phyloP scores from a whole-genome alignment of 2,329 filamentous ascomycete species.

The Microsporum canis region DNA sequence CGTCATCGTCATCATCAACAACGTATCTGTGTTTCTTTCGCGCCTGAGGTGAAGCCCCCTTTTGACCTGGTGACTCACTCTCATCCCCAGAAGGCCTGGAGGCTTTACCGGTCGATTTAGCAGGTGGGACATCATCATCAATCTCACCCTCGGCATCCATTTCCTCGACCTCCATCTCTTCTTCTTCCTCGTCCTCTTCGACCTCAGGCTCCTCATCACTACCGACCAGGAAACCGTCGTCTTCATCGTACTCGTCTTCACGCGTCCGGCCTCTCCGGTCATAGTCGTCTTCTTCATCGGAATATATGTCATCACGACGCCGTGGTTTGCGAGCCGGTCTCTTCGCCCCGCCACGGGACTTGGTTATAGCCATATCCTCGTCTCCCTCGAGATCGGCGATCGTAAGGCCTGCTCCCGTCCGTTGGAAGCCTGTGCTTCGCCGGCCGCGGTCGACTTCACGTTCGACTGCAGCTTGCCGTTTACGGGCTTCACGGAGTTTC shows the following conservation, averaged over 20 bases:
- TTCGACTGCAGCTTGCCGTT: slow-evolving; percentile 44
- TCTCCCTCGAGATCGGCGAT: slow-evolving; percentile 50
- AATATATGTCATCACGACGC: slow-evolving; percentile 39
- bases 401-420: slow-evolving; percentile 42
- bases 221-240: slow-evolving; percentile 61
- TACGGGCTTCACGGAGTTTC: slow-evolving; percentile 43
- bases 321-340: slow-evolving; percentile 30
- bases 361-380: slow-evolving; percentile 36
- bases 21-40: slow-evolving; percentile 39
- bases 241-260: slow-evolving; percentile 73
- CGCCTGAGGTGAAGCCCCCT: slow-evolving; percentile 26
- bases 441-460: slow-evolving; percentile 46
- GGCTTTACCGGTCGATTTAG: slow-evolving; percentile 14
- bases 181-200: slow-evolving; percentile 34
- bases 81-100: slow-evolving; percentile 1
- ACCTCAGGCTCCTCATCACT: slow-evolving; percentile 40
- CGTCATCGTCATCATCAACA: slow-evolving; percentile 40
- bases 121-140: slow-evolving; percentile 24
- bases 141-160: slow-evolving; percentile 37
- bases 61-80: slow-evolving; percentile 12
- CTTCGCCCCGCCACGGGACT: slow-evolving; percentile 24
- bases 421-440: slow-evolving; percentile 33
- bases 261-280: slow-evolving; percentile 41
- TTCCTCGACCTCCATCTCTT: slow-evolving; percentile 33
- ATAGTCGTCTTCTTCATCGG: slow-evolving; percentile 40